Conservation (phyloP, 352 stramenopile species). For the Phytophthora constricta region DNA sequence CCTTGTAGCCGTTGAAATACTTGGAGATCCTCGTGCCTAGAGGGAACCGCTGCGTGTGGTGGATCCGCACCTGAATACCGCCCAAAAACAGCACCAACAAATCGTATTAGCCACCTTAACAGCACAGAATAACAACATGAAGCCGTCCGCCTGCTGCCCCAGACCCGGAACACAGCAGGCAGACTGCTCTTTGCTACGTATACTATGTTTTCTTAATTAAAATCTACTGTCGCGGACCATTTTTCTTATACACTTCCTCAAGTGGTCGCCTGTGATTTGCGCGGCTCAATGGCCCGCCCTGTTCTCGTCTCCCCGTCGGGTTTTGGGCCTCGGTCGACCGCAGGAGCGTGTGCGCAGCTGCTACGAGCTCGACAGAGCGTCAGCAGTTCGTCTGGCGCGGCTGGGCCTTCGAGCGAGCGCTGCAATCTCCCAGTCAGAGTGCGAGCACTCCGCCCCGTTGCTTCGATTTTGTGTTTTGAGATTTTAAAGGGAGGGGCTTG, state of each 20-base stretch:
- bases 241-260: conserved; percentile 15
- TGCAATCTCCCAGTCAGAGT: background rate
- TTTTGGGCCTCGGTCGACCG: background rate
- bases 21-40: conserved; percentile 72
- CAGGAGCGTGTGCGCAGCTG: too few relatives aligned
- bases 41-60: conserved; percentile 61
- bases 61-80: conserved; percentile 55
- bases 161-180: conserved; percentile 2
- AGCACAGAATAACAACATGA: conserved; percentile 11
- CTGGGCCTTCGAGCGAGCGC: conserved; percentile 2
- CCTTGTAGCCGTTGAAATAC: conserved; percentile 63
- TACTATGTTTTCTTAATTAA: conserved; percentile 15
- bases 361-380: background rate
- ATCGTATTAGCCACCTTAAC: too few relatives aligned
- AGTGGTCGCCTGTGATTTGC: background rate
- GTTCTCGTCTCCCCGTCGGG: background rate
- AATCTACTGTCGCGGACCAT: conserved; percentile 30
- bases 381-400: background rate
- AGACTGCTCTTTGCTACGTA: conserved; percentile 1
- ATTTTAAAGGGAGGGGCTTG: too few relatives aligned
- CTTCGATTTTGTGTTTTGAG: conserved; percentile 14
- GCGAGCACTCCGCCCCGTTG: conserved; percentile 5
- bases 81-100: conserved; percentile 17
- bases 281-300: background rate
- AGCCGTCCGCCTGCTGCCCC: background rate